These are phyloP conservation scores for Termitomyces sp. DNA, from an alignment of 768 basidiomycete genomes.

Conservation along the genomic window DNA sequence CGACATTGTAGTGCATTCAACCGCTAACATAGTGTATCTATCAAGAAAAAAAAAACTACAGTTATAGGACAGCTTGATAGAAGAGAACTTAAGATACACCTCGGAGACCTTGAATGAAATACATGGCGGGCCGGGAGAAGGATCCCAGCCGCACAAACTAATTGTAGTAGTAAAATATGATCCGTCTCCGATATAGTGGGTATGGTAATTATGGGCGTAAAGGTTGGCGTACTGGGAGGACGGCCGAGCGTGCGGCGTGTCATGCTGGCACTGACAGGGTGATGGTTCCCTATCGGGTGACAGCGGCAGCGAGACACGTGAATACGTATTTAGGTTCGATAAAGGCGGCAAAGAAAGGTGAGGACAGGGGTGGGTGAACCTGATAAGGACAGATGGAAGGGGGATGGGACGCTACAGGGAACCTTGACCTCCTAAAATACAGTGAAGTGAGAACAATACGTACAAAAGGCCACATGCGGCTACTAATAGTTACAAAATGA, in stretches of 20 bases:
- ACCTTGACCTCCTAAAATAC: conserved; percentile 10
- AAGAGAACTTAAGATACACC: conserved; percentile 8
- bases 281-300: background rate
- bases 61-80: background rate
- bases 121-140: conserved; percentile 9
- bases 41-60: background rate
- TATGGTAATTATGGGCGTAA: background rate
- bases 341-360: background rate
- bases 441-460: conserved; percentile 5
- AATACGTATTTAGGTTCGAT: background rate
- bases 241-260: background rate
- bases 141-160: conserved; percentile 10
- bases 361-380: background rate
- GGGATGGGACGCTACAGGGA: background rate
- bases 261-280: background rate
- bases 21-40: background rate
- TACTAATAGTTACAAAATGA: conserved; percentile 4
- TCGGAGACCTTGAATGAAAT: conserved; percentile 6
- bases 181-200: conserved; percentile 9
- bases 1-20: background rate
- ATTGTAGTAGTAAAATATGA: conserved; percentile 13
- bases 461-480: background rate
- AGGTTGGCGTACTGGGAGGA: background rate
- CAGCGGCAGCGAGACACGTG: background rate
- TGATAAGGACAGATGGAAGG: background rate